phyloP scores from a whole-genome alignment of 192 early-diverging fungal species.

The Coemansia sp. region DNA sequence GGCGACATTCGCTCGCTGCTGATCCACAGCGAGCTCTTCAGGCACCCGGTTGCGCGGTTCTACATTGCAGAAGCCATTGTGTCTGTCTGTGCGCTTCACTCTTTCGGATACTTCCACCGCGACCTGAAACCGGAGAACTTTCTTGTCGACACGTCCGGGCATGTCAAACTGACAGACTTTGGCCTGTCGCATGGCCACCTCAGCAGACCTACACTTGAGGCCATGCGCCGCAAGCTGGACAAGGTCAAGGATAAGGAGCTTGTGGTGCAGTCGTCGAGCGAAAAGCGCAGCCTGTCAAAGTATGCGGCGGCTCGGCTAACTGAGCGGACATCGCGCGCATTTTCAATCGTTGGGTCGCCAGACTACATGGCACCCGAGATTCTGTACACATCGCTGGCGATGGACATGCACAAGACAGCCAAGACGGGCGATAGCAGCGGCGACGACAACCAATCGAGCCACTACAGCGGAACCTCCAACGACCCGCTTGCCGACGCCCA shows the following conservation, averaged over 20 bases:
- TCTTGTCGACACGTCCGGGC: constrained; percentile 59
- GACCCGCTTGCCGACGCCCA: constrained; percentile 58
- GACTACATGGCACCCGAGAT: constrained; percentile 97
- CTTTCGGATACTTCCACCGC: constrained; percentile 53
- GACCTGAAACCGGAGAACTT: constrained; percentile 57
- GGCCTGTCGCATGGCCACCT: constrained; percentile 85
- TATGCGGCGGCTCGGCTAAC: constrained; percentile 44
- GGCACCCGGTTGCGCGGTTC: constrained; percentile 76
- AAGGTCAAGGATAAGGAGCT: constrained; percentile 57
- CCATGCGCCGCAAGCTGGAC: constrained; percentile 56
- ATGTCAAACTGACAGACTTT: constrained; percentile 90
- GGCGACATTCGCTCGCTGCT: constrained; percentile 79
- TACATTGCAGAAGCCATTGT: constrained; percentile 86
- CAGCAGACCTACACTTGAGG: constrained; percentile 50
- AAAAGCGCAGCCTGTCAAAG: constrained; percentile 50
- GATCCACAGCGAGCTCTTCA: constrained; percentile 68
- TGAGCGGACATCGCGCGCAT: constrained; percentile 58
- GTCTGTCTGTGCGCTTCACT: constrained; percentile 67
- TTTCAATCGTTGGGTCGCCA: constrained; percentile 83
- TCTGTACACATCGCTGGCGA: constrained; percentile 56
- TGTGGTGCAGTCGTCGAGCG: constrained; percentile 50
- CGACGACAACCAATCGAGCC: constrained; percentile 36
- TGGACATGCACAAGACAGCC: constrained; percentile 29
- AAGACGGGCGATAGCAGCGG: constrained; percentile 19
- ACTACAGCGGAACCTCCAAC: constrained; percentile 34